phyloP scores from a whole-genome alignment of 768 basidiomycete genomes.

The Kwoniella heveanensis region DNA sequence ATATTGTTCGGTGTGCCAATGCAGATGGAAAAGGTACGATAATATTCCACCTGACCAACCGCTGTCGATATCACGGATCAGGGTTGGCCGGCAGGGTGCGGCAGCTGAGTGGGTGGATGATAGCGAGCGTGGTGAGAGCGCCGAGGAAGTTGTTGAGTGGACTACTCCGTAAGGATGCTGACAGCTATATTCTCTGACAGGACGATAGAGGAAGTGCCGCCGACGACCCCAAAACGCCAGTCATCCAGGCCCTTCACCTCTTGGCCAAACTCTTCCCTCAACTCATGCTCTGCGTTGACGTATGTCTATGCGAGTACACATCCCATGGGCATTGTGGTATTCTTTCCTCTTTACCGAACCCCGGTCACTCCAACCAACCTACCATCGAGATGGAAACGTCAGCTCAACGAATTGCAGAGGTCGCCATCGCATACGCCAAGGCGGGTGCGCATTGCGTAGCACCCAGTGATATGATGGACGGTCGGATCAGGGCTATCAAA shows the following conservation, averaged over 20 bases:
- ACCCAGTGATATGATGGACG: slow-evolving; percentile 99
- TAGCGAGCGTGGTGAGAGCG: too few relatives aligned
- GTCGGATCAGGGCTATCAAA: slow-evolving; percentile 87
- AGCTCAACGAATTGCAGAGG: slow-evolving; percentile 83
- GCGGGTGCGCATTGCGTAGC: slow-evolving; percentile 99
- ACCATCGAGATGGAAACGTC: slow-evolving; percentile 70
- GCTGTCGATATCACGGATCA: too few relatives aligned
- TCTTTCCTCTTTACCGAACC: slow-evolving; percentile 47
- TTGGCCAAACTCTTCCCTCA: slow-evolving; percentile 76
- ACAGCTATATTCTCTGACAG: slow-evolving; percentile 57
- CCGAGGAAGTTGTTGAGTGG: neutral
- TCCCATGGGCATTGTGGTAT: slow-evolving; percentile 94
- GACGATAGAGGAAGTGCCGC: slow-evolving; percentile 82
- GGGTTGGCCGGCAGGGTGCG: too few relatives aligned
- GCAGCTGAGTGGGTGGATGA: neutral
- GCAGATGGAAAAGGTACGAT: slow-evolving; percentile 49
- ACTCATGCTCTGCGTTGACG: slow-evolving; percentile 88
- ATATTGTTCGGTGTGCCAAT: slow-evolving; percentile 70
- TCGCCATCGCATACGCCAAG: slow-evolving; percentile 85
- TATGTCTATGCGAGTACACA: slow-evolving; percentile 99
- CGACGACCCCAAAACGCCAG: slow-evolving; percentile 85
- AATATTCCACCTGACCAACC: neutral
- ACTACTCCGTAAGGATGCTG: neutral
- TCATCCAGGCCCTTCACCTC: slow-evolving; percentile 85
- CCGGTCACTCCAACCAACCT: slow-evolving; percentile 39